phyloP scores from a whole-genome alignment of 305 asterid species.

The Fraxinus velutina region DNA sequence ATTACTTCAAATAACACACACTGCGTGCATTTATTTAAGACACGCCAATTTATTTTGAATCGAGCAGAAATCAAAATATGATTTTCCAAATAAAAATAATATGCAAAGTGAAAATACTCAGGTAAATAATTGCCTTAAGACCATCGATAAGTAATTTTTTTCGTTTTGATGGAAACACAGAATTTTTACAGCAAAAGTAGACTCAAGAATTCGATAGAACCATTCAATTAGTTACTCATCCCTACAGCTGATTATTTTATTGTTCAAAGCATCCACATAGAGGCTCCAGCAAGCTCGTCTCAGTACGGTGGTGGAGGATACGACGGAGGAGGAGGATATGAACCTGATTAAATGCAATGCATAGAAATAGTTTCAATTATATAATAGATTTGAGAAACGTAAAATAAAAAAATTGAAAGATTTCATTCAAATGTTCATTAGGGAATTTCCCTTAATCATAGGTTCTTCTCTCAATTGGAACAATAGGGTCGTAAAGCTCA shows the following conservation, averaged over 20 bases:
- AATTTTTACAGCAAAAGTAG: background rate
- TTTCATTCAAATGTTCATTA: background rate
- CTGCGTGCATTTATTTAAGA: background rate
- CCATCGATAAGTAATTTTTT: background rate
- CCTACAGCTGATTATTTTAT: background rate
- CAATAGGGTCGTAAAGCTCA: background rate
- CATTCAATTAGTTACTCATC: background rate
- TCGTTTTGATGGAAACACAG: background rate
- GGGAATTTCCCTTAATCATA: background rate
- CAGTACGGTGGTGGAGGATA: constrained; percentile 50
- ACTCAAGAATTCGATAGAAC: background rate
- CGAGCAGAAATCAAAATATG: background rate
- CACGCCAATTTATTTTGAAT: background rate
- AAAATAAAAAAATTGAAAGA: background rate
- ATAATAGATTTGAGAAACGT: background rate
- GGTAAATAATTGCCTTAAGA: background rate
- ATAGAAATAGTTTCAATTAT: background rate
- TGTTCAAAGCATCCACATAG: background rate
- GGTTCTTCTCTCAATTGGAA: background rate
- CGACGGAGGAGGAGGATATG: constrained; percentile 34
- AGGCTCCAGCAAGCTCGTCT: constrained; percentile 8
- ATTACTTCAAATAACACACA: background rate
- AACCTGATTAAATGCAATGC: constrained; percentile 25
- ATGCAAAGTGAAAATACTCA: background rate
- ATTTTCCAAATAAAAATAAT: background rate